Evolutionary conservation across 805 yeast species (phyloP), one percentile per base, ranked within the genome.

Genomic region (Metschnikowia koreensis): DNA sequence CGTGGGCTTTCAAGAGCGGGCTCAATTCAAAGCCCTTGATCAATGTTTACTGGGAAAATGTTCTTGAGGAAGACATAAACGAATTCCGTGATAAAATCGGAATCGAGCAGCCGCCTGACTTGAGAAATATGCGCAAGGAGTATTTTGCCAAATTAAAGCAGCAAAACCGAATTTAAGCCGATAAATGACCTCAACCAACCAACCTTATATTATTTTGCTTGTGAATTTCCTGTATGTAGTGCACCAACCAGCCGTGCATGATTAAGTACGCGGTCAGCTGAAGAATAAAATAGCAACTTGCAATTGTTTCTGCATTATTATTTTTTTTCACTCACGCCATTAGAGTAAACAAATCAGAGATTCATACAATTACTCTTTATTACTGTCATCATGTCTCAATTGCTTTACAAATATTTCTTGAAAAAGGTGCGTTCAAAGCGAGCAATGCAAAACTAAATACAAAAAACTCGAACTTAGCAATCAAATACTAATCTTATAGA

Each of bases 11-110:
- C 29, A 70, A 74, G 43, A 84, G 86, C 50, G 96, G 97, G 1
- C 69, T 84, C 47, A 75, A 81, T 50, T 81, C 90, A 47, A 84
- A 84, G 61, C 87, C 94, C 1, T 75, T 94, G 63, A 83, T 93
- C 49, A 89, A 89, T 65, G 91, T 93, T 0, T 89, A 88, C 65
- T 93, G 99, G 99, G 98, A 94, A 66, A 80, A 89, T 41, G 70
- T 84, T 17, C 73, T 94, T 60, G 88, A 84, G 27, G 76, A 76
- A 55, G 93, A 91, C 65, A 81, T 89, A 6, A 75, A 83, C 50
- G 90, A 86, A 61, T 70, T 94, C 44, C 81, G 97, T 62, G 59
- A 62, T 6, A 87, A 86, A 52, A 70, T 93, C 55, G 88, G 91
- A 4, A 83, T 93, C 47, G 84, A 81, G 53, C 78, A 78, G 51